Conservation (phyloP, 768 basidiomycete species). For the Scleroderma bovista region DNA sequence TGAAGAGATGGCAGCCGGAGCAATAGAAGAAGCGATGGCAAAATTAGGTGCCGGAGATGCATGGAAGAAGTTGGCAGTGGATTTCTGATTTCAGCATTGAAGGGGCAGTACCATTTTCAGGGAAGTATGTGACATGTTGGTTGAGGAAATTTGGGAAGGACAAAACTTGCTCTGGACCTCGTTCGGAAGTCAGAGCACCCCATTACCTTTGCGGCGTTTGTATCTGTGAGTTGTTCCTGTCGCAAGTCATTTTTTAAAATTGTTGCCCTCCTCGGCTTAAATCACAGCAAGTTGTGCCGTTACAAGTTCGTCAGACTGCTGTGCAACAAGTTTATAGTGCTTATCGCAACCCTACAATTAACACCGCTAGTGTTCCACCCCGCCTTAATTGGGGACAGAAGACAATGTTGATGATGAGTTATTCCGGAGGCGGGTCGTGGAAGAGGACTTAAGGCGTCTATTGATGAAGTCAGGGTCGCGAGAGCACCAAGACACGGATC, state of each 20-base stretch:
- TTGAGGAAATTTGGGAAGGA: conserved; percentile 84
- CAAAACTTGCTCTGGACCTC: conserved; percentile 64
- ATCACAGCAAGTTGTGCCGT: conserved; percentile 20
- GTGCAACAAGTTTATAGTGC: conserved; percentile 36
- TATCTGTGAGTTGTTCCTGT: conserved; percentile 57
- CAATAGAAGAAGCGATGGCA: conserved; percentile 72
- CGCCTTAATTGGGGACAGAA: conserved; percentile 40
- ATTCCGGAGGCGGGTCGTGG: conserved; percentile 47
- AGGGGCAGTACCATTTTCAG: conserved; percentile 16
- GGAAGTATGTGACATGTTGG: conserved; percentile 59
- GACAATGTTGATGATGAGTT: conserved; percentile 44
- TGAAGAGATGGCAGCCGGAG: conserved; percentile 56
- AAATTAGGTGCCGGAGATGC: conserved; percentile 70
- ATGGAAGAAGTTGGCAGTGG: conserved; percentile 75
- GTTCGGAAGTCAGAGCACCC: conserved; percentile 48
- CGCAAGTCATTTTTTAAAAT: conserved; percentile 35
- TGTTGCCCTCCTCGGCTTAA: conserved; percentile 36
- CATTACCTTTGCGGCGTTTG: conserved; percentile 40
- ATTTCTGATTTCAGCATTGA: background rate
- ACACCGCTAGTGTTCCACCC: conserved; percentile 50
- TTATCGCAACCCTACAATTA: conserved; percentile 32
- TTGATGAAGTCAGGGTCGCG: conserved; percentile 19
- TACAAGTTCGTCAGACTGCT: conserved; percentile 33
- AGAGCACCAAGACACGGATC: conserved; percentile 2
- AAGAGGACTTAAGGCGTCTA: conserved; percentile 28